Percentiles rank a stretch among this genome's conserved stretches.
Conservation (phyloP, 441 rosid genomes). For the Erodium texanum region DNA sequence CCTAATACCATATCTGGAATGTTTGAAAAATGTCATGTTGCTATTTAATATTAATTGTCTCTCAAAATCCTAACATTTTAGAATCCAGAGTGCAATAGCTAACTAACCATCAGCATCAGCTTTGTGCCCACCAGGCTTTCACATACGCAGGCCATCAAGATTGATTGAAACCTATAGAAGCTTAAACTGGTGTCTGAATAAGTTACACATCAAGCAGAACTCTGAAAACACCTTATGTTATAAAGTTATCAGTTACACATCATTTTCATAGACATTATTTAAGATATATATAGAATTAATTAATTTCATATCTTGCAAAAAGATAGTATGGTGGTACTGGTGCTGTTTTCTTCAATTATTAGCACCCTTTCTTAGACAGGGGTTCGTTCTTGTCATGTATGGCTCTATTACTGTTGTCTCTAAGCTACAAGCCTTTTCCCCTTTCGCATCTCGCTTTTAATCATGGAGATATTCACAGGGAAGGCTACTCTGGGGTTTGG, state of each 20-base stretch:
- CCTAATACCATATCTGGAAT: not conserved
- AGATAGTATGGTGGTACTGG: not conserved
- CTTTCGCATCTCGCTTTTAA: constrained; percentile 15
- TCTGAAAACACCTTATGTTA: not conserved
- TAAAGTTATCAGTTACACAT: not conserved
- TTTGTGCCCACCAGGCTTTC: too few species aligned
- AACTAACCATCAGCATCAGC: too few species aligned
- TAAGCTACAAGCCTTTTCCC: constrained; percentile 20
- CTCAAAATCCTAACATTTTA: too few species aligned
- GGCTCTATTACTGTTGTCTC: constrained; percentile 17
- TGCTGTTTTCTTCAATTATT: constrained; percentile 13
- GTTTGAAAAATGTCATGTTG: not conserved
- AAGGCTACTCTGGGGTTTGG: constrained; percentile 10
- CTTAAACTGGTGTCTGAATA: not conserved
- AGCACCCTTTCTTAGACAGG: constrained; percentile 8
- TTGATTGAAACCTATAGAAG: too few species aligned
- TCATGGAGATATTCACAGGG: constrained; percentile 14
- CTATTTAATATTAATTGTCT: too few species aligned
- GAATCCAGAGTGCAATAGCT: too few species aligned
- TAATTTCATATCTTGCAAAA: not conserved
- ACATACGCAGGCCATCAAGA: too few species aligned
- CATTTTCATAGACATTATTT: not conserved
- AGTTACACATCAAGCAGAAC: not conserved
- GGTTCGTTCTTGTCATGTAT: constrained; percentile 19
- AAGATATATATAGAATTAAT: constrained; percentile 7